Evolutionary conservation across 306 rosid species (phyloP).

Genomic region (Ceratonia siliqua): DNA sequence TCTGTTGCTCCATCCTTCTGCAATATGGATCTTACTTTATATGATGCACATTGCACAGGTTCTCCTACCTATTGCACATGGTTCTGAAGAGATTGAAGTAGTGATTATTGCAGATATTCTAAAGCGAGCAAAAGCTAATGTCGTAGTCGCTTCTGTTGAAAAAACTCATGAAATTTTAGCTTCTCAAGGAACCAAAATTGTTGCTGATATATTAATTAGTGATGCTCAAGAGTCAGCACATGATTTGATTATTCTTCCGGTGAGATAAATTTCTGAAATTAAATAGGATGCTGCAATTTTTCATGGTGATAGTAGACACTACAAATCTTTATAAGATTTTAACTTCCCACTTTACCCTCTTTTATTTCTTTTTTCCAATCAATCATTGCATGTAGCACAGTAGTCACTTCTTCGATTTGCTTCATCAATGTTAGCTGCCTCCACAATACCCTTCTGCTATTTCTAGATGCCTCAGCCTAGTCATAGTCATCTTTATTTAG

Average conservation of each 20-base stretch:
- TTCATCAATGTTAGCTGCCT: neutral
- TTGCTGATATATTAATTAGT: conserved; percentile 72
- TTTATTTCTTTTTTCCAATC: neutral
- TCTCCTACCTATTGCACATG: conserved; percentile 87
- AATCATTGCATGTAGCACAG: neutral
- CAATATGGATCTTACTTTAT: conserved; percentile 16
- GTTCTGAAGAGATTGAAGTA: conserved; percentile 86
- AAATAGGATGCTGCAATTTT: conserved; percentile 20
- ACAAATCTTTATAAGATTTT: neutral
- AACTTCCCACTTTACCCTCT: neutral
- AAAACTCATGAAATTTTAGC: conserved; percentile 60
- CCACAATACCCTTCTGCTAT: too few species aligned
- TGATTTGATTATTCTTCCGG: conserved; percentile 91
- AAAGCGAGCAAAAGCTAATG: conserved; percentile 86
- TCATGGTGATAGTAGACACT: neutral
- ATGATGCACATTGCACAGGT: conserved; percentile 59
- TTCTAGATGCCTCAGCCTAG: neutral
- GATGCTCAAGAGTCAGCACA: conserved; percentile 69
- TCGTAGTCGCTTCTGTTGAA: conserved; percentile 84
- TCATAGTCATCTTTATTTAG: neutral
- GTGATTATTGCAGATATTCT: conserved; percentile 83
- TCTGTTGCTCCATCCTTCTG: conserved; percentile 27
- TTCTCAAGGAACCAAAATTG: conserved; percentile 72
- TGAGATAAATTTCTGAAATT: conserved; percentile 42
- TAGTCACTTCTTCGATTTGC: neutral